Percentiles rank a stretch among this genome's conserved stretches.
phyloP scores from a whole-genome alignment of 805 yeast species.

The Nakazawaea ambrosiae region DNA sequence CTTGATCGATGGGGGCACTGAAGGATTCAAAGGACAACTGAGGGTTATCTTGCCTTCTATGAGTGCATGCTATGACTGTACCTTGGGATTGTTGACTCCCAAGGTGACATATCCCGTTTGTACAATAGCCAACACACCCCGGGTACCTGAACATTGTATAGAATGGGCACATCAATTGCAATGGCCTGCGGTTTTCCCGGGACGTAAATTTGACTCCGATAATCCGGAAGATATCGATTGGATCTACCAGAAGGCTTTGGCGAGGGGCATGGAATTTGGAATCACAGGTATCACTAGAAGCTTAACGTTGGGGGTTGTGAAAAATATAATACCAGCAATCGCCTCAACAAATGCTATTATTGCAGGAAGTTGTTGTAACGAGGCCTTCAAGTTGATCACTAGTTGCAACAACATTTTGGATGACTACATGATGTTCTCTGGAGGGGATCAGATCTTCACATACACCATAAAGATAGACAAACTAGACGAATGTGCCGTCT shows the following conservation, averaged over 20 bases:
- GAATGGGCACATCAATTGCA: conserved; percentile 79
- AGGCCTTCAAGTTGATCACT: conserved; percentile 73
- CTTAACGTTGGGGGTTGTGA: conserved; percentile 80
- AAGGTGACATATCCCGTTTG: conserved; percentile 78
- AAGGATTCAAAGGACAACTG: conserved; percentile 88
- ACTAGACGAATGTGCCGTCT: conserved; percentile 64
- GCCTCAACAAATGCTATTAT: conserved; percentile 91
- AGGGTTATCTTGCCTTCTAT: conserved; percentile 81
- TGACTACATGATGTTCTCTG: conserved; percentile 84
- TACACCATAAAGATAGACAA: conserved; percentile 62
- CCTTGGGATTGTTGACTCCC: conserved; percentile 63
- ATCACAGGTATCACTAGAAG: conserved; percentile 72
- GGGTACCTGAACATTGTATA: conserved; percentile 89
- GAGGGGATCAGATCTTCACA: conserved; percentile 71
- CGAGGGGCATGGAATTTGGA: conserved; percentile 56
- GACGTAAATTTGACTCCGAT: conserved; percentile 58
- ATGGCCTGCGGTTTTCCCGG: conserved; percentile 54
- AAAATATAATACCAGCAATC: conserved; percentile 88
- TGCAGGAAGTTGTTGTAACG: conserved; percentile 85
- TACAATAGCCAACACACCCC: conserved; percentile 91
- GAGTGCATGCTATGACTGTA: conserved; percentile 90
- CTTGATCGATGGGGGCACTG: conserved; percentile 91
- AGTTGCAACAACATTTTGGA: conserved; percentile 58
- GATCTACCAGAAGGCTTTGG: conserved; percentile 47
- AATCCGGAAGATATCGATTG: conserved; percentile 55